phyloP scores from a whole-genome alignment of 2,329 filamentous ascomycete species.

The Trichoderma sp. region DNA sequence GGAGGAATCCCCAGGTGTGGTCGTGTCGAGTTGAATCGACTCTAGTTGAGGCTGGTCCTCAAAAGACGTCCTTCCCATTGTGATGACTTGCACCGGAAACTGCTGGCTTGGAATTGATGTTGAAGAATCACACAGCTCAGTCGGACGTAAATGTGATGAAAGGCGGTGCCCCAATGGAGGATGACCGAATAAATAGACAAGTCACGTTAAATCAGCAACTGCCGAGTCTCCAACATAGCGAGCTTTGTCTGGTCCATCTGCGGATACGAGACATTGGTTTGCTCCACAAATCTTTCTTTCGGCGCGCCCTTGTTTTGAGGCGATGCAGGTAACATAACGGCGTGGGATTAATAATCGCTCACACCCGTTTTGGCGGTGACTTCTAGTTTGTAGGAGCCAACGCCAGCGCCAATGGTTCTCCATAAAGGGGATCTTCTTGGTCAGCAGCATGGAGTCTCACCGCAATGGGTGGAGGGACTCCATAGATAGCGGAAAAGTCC shows the following conservation, averaged over 20 bases:
- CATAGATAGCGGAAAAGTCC: neutral
- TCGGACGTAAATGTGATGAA: neutral
- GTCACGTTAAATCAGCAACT: neutral
- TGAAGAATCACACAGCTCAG: neutral
- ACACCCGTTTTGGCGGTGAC: neutral
- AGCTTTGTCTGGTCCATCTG: neutral
- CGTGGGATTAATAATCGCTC: neutral
- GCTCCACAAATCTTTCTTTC: neutral
- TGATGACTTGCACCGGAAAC: neutral
- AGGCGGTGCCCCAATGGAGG: neutral
- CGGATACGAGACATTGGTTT: neutral
- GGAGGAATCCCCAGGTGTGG: neutral
- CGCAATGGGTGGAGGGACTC: neutral
- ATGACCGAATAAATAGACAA: neutral
- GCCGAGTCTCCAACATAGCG: neutral
- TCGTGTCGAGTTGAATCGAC: conserved; percentile 5
- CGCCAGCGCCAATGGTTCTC: neutral
- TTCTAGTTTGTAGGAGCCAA: too few relatives aligned
- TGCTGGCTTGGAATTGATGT: neutral
- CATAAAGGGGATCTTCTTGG: neutral
- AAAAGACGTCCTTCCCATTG: neutral
- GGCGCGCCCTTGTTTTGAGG: neutral
- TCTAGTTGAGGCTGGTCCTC: neutral
- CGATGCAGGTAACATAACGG: neutral
- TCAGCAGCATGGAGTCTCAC: neutral